A percentile compares a stretch with the other conserved stretches of the same genome.
Evolutionary conservation across 257 asterid genomes (phyloP).

Genomic region (Gardenia jasminoides): DNA sequence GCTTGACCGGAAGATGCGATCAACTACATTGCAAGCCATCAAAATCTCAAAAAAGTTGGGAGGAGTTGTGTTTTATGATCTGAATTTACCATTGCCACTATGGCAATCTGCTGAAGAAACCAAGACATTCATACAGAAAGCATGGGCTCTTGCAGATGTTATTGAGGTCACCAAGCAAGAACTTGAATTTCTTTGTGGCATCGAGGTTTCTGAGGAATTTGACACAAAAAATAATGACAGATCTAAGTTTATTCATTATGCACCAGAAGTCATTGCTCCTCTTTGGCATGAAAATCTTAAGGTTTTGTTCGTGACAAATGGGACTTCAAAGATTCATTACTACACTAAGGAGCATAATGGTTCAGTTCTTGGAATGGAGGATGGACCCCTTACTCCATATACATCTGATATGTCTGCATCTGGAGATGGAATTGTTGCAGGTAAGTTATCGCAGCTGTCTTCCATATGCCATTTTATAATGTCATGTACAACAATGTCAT

Average conservation of each 20-base stretch:
- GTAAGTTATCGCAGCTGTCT: conserved; percentile 31
- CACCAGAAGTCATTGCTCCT: conserved; percentile 67
- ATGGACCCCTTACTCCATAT: conserved; percentile 80
- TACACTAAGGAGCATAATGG: conserved; percentile 83
- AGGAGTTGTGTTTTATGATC: conserved; percentile 69
- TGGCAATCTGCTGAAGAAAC: conserved; percentile 81
- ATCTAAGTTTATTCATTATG: conserved; percentile 73
- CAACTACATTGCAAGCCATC: conserved; percentile 66
- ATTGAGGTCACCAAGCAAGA: conserved; percentile 94
- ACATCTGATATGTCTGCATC: conserved; percentile 91
- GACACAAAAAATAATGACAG: conserved; percentile 64
- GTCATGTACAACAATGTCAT: neutral
- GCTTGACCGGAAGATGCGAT: conserved; percentile 71
- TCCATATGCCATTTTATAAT: conserved; percentile 12
- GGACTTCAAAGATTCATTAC: conserved; percentile 93
- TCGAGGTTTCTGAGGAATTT: conserved; percentile 58
- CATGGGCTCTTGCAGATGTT: conserved; percentile 74
- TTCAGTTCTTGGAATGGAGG: conserved; percentile 82
- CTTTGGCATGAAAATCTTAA: conserved; percentile 87
- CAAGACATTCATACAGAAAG: conserved; percentile 53
- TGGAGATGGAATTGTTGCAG: conserved; percentile 95
- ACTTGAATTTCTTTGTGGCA: conserved; percentile 85
- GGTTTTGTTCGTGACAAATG: conserved; percentile 87
- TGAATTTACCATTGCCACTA: conserved; percentile 83
- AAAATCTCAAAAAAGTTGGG: conserved; percentile 68